Evolutionary conservation across 2,329 filamentous ascomycete species (phyloP), one percentile per base, ranked within the genome.

Genomic region (Arachnomyces sp.): DNA sequence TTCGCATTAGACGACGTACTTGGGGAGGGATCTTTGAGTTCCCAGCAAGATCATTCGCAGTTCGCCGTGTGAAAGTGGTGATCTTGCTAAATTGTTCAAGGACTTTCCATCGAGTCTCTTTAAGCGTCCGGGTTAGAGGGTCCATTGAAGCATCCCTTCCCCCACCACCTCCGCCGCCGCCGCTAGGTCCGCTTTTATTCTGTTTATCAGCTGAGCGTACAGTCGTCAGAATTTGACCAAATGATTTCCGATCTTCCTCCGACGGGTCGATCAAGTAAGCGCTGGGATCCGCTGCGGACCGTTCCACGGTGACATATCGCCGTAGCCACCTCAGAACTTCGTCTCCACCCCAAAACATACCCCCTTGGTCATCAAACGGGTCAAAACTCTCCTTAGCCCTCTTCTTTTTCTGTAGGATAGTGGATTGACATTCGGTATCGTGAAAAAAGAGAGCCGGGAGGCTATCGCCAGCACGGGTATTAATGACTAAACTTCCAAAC

Each of bases 381-480:
- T 95, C 88, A 54, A 98, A 96, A 32, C 72, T 86, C 52, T 95
- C 87, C 46, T 76, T 77, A 1, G 87, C 79, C 39, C 86, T 71
- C 65, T 82, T 86, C 73, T 92, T 94, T 67, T 93, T 87, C 63
- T 96, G 90, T 41, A 93, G 66, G 15, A 96, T 94, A 0, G 92
- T 98, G 39, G 85, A 93, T 64, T 95, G 85, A 56, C 92, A 98
- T 67, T 98, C 92, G 47, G 81, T 88, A 56, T 98, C 92, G 60
- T 98, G 92, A 66, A 98, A 98, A 67, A 98, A 98, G 1, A 98
- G 69, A 0, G 92, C 88, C 0, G 92, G 92, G 51, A 96, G 95
- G 59, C 86, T 92, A 59, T 96, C 89, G 3, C 93, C 93, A 1
- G 84, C 80, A 9, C 85, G 74, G 1, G 86, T 87, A 60, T 98